A percentile compares a stretch with the other conserved stretches of the same genome.
Evolutionary conservation across 2,329 filamentous ascomycete species (phyloP).

Genomic region (Coleophoma cylindrospora): DNA sequence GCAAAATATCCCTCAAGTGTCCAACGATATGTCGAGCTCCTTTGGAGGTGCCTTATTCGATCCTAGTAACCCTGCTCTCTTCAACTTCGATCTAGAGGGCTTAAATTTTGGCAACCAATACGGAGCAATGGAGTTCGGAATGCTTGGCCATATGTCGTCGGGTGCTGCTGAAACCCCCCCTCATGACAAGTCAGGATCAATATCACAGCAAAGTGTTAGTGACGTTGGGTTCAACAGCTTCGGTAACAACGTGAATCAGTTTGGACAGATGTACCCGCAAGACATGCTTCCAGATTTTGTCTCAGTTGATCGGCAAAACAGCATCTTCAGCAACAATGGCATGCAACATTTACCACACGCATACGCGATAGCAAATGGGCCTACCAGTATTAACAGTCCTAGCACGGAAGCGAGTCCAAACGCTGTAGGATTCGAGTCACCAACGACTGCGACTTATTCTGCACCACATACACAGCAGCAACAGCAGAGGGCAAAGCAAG

Average conservation of each 20-base stretch:
- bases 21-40: slow-evolving; percentile 36
- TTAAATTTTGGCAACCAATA: slow-evolving; percentile 96
- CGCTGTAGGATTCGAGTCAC: slow-evolving; percentile 50
- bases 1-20: slow-evolving; percentile 30
- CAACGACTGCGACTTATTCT: slow-evolving; percentile 31
- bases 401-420: slow-evolving; percentile 60
- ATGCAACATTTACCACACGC: slow-evolving; percentile 61
- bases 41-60: slow-evolving; percentile 69
- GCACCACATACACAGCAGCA: slow-evolving; percentile 15
- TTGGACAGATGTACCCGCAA: slow-evolving; percentile 40
- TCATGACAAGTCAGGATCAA: slow-evolving; percentile 47
- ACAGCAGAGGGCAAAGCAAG: slow-evolving; percentile 16
- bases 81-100: slow-evolving; percentile 93
- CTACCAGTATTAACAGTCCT: slow-evolving; percentile 57
- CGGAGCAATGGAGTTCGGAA: slow-evolving; percentile 90
- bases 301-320: slow-evolving; percentile 38
- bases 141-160: slow-evolving; percentile 95
- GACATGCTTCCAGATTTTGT: slow-evolving; percentile 48
- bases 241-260: slow-evolving; percentile 32
- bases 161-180: slow-evolving; percentile 76
- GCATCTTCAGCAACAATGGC: slow-evolving; percentile 38
- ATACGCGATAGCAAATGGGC: slow-evolving; percentile 58
- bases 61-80: slow-evolving; percentile 84
- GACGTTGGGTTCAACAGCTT: slow-evolving; percentile 24
- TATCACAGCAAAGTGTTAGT: slow-evolving; percentile 42